These are phyloP conservation scores for Acacia concinna DNA, from an alignment of 331 rosid species.

Conservation along the genomic window DNA sequence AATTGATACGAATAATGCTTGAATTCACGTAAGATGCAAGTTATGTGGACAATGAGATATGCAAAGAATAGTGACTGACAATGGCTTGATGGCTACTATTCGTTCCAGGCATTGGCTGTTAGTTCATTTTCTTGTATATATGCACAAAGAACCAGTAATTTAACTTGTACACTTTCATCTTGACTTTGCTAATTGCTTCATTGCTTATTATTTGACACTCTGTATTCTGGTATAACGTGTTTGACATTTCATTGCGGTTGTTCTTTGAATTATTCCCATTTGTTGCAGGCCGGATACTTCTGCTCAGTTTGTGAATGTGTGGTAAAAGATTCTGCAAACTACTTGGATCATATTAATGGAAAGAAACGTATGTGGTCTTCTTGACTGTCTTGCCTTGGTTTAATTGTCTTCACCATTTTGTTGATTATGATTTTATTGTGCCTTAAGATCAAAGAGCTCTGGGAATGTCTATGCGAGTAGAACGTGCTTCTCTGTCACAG, in stretches of 20 bases:
- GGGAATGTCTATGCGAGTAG: conserved; percentile 99
- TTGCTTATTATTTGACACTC: conserved; percentile 9
- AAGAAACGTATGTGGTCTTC: conserved; percentile 79
- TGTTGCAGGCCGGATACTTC: conserved; percentile 87
- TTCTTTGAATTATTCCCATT: conserved; percentile 21
- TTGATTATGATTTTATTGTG: conserved; percentile 25
- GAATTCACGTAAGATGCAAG: conserved; percentile 9
- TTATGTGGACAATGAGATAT: not conserved
- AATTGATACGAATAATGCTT: not conserved
- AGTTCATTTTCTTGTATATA: not conserved
- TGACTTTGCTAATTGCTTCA: conserved; percentile 1
- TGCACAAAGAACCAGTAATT: not conserved
- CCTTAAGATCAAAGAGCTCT: conserved; percentile 86
- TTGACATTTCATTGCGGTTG: not conserved
- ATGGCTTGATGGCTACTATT: not conserved
- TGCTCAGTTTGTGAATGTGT: conserved; percentile 98
- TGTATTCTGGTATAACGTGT: not conserved
- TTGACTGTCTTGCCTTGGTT: conserved; percentile 18
- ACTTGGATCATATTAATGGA: conserved; percentile 98
- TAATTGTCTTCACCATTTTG: conserved; percentile 15
- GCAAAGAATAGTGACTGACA: not conserved
- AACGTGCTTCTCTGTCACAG: conserved; percentile 91
- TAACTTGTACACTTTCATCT: not conserved
- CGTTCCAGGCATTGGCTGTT: not conserved
- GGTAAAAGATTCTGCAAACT: conserved; percentile 96